These are phyloP conservation scores for Pythium scleroteichum DNA, from an alignment of 352 stramenopile species.

Conservation along the genomic window DNA sequence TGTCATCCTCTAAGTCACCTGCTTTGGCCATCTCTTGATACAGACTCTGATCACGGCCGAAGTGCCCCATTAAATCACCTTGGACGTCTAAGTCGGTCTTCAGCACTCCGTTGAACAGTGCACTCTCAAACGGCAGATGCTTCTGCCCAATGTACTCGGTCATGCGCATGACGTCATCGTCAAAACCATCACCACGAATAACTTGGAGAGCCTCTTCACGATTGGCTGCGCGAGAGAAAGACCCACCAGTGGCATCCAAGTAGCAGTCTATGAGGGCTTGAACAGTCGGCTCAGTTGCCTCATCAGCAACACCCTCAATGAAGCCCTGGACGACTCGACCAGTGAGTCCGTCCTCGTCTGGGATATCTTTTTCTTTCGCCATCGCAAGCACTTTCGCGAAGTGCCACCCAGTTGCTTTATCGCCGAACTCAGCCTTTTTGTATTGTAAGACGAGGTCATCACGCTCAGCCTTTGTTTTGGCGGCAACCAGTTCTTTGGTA, in stretches of 20 bases:
- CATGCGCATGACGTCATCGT: constrained; percentile 70
- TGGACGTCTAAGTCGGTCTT: constrained; percentile 68
- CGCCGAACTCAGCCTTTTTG: constrained; percentile 21
- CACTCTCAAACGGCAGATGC: constrained; percentile 72
- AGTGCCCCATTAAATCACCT: constrained; percentile 68
- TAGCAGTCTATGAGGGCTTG: constrained; percentile 68
- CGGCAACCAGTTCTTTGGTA: constrained; percentile 65
- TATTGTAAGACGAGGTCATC: constrained; percentile 39
- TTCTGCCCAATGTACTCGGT: constrained; percentile 79
- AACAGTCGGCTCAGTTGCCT: constrained; percentile 44
- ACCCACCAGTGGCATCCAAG: constrained; percentile 45
- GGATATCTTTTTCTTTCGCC: constrained; percentile 53
- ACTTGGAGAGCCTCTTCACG: constrained; percentile 45
- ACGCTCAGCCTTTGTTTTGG: constrained; percentile 42
- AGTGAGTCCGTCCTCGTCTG: constrained; percentile 20
- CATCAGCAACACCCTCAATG: constrained; percentile 51
- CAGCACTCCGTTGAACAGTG: constrained; percentile 88
- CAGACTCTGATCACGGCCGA: constrained; percentile 79
- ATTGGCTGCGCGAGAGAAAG: constrained; percentile 40
- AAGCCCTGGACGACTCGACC: constrained; percentile 46
- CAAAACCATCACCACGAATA: constrained; percentile 47
- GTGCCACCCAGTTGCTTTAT: constrained; percentile 67
- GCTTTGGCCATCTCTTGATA: constrained; percentile 69
- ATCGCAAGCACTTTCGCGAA: constrained; percentile 81
- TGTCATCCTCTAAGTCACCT: constrained; percentile 51